Conservation (phyloP, 2,329 filamentous ascomycete species). For the Monilinia polystroma region DNA sequence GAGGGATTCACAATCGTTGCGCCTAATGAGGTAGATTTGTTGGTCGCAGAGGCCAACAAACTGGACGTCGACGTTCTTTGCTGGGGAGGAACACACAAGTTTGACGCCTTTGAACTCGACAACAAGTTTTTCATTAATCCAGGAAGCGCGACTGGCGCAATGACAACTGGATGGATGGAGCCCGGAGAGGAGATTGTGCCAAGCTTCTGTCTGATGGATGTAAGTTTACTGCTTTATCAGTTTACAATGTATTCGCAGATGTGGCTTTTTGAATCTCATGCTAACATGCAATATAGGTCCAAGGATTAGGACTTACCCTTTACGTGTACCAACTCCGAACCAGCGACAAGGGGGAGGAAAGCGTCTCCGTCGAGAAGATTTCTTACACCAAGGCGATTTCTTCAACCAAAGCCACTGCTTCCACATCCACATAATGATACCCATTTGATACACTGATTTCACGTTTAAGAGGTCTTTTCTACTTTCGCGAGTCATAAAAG, state of each 20-base stretch:
- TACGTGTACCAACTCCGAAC: conserved; percentile 90
- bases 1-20: conserved; percentile 69
- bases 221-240: conserved; percentile 51
- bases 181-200: conserved; percentile 73
- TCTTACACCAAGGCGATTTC: conserved; percentile 73
- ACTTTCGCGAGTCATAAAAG: conserved; percentile 5
- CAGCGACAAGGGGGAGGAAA: conserved; percentile 73
- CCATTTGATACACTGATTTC: conserved; percentile 2
- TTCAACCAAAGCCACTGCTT: conserved; percentile 20
- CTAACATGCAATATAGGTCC: conserved; percentile 58
- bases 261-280: neutral
- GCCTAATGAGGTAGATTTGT: conserved; percentile 60
- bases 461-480: neutral
- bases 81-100: conserved; percentile 66
- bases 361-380: conserved; percentile 81
- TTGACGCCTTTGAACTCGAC: conserved; percentile 72
- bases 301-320: conserved; percentile 91
- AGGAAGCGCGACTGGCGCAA: conserved; percentile 64
- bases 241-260: neutral
- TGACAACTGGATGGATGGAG: conserved; percentile 56
- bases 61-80: conserved; percentile 68
- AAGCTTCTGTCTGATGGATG: conserved; percentile 97
- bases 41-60: conserved; percentile 66
- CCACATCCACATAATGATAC: conserved; percentile 32
- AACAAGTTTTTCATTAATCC: conserved; percentile 73